Evolutionary conservation across 345 rosid species (phyloP).

Genomic region (Eutrema yunnanense): DNA sequence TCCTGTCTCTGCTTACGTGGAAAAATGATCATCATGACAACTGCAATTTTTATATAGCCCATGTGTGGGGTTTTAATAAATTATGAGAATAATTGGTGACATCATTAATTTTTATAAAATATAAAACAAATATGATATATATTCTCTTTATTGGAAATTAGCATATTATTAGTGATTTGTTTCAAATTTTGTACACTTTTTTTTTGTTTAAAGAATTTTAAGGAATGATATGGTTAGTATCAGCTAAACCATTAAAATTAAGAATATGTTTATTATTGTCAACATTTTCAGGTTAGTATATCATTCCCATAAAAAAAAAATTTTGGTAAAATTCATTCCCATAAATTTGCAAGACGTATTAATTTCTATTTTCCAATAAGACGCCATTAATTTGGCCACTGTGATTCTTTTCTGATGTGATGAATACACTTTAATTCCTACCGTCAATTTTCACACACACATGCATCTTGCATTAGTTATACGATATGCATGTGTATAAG

Average conservation of each 20-base stretch:
- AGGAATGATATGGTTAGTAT: too few relatives aligned
- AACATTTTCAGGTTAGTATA: too few relatives aligned
- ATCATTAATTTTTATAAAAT: background rate
- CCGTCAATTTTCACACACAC: background rate
- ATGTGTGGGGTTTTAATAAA: background rate
- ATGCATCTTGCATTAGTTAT: background rate
- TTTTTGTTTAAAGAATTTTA: background rate
- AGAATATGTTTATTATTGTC: too few relatives aligned
- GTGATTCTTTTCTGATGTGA: background rate
- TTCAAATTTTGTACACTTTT: background rate
- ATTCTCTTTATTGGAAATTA: background rate
- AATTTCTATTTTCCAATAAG: background rate
- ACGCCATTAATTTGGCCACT: background rate
- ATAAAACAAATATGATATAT: background rate
- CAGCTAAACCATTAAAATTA: too few relatives aligned
- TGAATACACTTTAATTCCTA: background rate
- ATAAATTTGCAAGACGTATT: background rate
- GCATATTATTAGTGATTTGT: background rate
- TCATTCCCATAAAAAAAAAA: background rate
- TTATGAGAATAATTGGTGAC: background rate
- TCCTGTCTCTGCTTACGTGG: constrained; percentile 7
- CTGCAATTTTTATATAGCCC: background rate
- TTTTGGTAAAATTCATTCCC: background rate
- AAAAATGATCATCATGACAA: constrained; percentile 6
- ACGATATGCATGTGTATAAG: background rate